Evolutionary conservation across 371 early-diverging fungal species (phyloP).

Genomic region (Rhizopus delemar): DNA sequence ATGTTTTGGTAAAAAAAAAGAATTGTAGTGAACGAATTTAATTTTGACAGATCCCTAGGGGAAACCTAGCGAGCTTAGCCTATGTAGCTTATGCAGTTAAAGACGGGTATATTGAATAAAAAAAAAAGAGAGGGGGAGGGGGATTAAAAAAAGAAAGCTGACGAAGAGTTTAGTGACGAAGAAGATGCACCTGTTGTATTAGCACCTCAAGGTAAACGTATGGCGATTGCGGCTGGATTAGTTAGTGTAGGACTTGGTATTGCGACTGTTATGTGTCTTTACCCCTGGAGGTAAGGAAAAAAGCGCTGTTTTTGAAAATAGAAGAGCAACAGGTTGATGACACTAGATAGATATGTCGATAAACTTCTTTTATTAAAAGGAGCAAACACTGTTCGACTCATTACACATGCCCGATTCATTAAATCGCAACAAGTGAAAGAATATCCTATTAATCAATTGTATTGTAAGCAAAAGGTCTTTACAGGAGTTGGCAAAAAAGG

Average conservation of each 20-base stretch:
- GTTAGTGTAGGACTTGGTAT: conserved; percentile 45
- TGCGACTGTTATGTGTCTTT: conserved; percentile 50
- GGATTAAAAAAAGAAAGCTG: not conserved
- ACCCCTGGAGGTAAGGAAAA: conserved; percentile 50
- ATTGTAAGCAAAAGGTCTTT: conserved; percentile 46
- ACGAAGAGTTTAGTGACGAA: conserved; percentile 22
- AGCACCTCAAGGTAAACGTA: conserved; percentile 42
- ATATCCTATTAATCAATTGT: conserved; percentile 42
- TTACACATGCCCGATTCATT: conserved; percentile 44
- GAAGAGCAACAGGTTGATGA: not conserved
- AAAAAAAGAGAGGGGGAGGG: not conserved
- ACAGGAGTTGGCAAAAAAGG: conserved; percentile 47
- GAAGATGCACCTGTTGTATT: conserved; percentile 43
- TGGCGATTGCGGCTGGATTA: conserved; percentile 45
- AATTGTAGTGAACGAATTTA: not conserved
- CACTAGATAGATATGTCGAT: conserved; percentile 40
- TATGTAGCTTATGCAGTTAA: conserved; percentile 45
- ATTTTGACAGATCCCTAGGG: conserved; percentile 25
- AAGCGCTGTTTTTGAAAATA: not conserved
- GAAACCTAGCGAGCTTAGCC: conserved; percentile 52
- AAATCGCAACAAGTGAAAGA: conserved; percentile 39
- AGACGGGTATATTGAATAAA: conserved; percentile 28
- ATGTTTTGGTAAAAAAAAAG: conserved; percentile 45
- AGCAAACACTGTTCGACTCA: conserved; percentile 27
- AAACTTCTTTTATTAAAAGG: conserved; percentile 44